These are phyloP conservation scores for Amanita fuliginea DNA, from an alignment of 768 basidiomycete species.

Conservation along the genomic window DNA sequence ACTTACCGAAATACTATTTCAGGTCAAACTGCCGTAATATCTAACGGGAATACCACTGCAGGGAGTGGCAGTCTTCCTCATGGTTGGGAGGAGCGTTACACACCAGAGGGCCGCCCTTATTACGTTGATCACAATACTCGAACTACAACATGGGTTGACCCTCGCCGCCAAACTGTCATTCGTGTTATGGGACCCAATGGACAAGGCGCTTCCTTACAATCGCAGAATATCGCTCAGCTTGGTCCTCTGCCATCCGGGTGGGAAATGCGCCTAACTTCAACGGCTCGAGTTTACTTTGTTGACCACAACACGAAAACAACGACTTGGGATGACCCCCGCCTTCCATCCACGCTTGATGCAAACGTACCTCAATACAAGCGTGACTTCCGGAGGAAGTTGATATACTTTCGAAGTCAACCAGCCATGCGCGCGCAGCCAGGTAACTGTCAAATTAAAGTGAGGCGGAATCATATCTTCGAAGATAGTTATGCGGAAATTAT, in stretches of 20 bases:
- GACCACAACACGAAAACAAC: conserved; percentile 99
- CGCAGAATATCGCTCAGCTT: conserved; percentile 92
- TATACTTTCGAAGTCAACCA: conserved; percentile 98
- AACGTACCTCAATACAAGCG: conserved; percentile 99
- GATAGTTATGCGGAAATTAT: conserved; percentile 99
- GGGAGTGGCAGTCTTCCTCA: conserved; percentile 86
- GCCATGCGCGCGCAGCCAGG: conserved; percentile 97
- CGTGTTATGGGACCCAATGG: conserved; percentile 95
- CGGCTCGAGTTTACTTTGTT: conserved; percentile 97
- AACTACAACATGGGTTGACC: conserved; percentile 99
- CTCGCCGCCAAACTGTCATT: conserved; percentile 91
- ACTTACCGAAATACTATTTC: conserved; percentile 20
- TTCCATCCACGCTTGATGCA: conserved; percentile 89
- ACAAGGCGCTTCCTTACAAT: conserved; percentile 78
- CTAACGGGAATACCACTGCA: conserved; percentile 42
- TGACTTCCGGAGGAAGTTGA: conserved; percentile 97
- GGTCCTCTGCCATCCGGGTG: conserved; percentile 96
- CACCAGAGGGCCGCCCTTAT: conserved; percentile 95
- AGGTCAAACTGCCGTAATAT: conserved; percentile 26
- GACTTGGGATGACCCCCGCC: conserved; percentile 97
- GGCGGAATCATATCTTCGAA: conserved; percentile 97
- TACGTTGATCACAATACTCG: conserved; percentile 99
- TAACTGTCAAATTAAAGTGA: conserved; percentile 98
- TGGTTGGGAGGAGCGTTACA: conserved; percentile 99
- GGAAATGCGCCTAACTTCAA: conserved; percentile 99